Percentiles rank a stretch among this genome's conserved stretches.
Evolutionary conservation across 106 monocot species (phyloP).

Genomic region (Chionographis japonica): DNA sequence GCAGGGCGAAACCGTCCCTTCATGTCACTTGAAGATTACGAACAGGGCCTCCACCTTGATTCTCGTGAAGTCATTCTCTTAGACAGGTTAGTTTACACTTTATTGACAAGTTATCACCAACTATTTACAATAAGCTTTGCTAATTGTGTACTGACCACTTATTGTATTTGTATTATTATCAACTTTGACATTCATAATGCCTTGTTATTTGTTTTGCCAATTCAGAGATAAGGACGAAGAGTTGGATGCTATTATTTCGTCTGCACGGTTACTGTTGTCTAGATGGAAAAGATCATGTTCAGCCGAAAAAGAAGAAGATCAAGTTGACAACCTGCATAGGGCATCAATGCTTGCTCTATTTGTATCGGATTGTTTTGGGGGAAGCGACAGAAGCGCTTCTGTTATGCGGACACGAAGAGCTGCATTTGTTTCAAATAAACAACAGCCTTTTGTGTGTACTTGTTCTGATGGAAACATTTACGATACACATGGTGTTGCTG

Average conservation of each 20-base stretch:
- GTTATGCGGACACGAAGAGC: constrained; percentile 50
- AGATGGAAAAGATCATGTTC: constrained; percentile 35
- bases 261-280: constrained; percentile 72
- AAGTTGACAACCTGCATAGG: constrained; percentile 50
- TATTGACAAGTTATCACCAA: no score
- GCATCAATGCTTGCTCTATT: constrained; percentile 90
- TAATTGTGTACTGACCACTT: neutral
- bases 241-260: constrained; percentile 71
- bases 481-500: constrained; percentile 20
- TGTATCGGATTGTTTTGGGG: constrained; percentile 97
- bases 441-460: constrained; percentile 87
- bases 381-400: constrained; percentile 65
- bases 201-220: constrained; percentile 6
- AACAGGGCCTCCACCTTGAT: constrained; percentile 42
- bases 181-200: neutral
- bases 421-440: constrained; percentile 51
- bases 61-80: constrained; percentile 95
- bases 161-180: neutral
- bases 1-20: constrained; percentile 86
- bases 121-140: neutral
- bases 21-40: constrained; percentile 63
- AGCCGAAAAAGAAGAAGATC: constrained; percentile 19
- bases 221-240: constrained; percentile 84
- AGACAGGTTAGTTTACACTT: constrained; percentile 57
- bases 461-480: constrained; percentile 37